phyloP scores from a whole-genome alignment of 2,329 filamentous ascomycete genomes.

The Hysterium pulicare region DNA sequence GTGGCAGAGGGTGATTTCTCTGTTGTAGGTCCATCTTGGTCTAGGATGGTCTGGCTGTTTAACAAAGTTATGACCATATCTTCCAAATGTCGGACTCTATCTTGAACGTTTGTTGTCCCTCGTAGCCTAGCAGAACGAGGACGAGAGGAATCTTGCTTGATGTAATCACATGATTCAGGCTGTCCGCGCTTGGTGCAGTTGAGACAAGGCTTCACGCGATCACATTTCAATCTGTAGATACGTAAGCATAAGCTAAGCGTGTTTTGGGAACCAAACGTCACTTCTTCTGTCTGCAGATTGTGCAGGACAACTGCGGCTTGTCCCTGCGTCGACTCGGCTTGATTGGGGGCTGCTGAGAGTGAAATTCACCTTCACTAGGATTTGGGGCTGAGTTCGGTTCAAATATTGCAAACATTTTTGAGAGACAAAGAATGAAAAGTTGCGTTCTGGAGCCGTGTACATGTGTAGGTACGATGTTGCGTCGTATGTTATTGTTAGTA shows the following conservation, averaged over 20 bases:
- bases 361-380: too few relatives aligned
- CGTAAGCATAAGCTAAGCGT: not conserved
- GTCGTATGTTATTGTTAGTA: too few relatives aligned
- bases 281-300: conserved; percentile 33
- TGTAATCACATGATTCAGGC: not conserved
- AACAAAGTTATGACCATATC: conserved; percentile 10
- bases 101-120: not conserved
- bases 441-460: too few relatives aligned
- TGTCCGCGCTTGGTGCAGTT: not conserved
- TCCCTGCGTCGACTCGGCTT: conserved; percentile 23
- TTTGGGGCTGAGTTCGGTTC: too few relatives aligned
- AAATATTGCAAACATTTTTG: too few relatives aligned
- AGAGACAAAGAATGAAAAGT: too few relatives aligned
- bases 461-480: too few relatives aligned
- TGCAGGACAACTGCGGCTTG: conserved; percentile 36
- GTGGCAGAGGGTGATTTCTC: not conserved
- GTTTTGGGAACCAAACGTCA: conserved; percentile 33
- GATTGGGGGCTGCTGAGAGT: too few relatives aligned
- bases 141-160: not conserved
- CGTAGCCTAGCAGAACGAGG: not conserved
- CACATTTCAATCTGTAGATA: not conserved
- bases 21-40: not conserved
- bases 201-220: not conserved
- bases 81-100: conserved; percentile 11
- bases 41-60: conserved; percentile 6